Base-by-base conservation (phyloP, 2,329 filamentous ascomycete genomes). In the Emergomyces africanus region DNA sequence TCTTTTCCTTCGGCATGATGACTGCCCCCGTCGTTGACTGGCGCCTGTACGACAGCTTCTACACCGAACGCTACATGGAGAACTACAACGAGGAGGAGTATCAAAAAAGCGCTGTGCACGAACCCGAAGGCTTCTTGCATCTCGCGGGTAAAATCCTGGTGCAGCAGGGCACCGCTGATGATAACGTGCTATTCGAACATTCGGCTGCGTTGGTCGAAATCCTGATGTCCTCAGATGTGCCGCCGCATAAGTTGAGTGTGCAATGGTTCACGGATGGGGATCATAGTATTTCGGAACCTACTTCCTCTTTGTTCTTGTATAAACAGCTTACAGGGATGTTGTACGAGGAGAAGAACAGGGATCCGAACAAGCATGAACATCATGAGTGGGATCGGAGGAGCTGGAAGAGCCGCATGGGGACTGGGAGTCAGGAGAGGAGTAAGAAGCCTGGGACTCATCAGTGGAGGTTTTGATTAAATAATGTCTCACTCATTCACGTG, bases 21-120 rank as follows among this genome's bases (percentile, higher is more conserved):
- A 83, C 83, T 0, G 85, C 85, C 0, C 85, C 85, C 0, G 84
- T 88, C 0, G 78, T 77, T 1, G 85, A 88, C 71, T 88, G 83
- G 83, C 79, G 84, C 1, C 83, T 88, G 73, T 88, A 88, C 70
- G 84, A 88, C 69, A 81, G 78, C 59, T 81, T 88, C 76, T 88
- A 87, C 69, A 87, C 85, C 0, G 85, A 88, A 70, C 79, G 85
- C 12, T 88, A 86, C 73, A 88, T 88, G 85, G 86, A 87, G 72
- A 81, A 77, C 0, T 76, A 79, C 1, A 88, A 88, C 66, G 72
- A 71, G 0, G 80, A 71, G 0, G 84, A 84, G 35, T 88, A 88
- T 72, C 79, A 80, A 60, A 74, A 76, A 57, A 82, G 81, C 0
- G 83, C 83, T 0, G 82, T 88, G 1, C 78, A 79, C 60, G 76